Conservation (phyloP, 2,329 filamentous ascomycete species). For the Arthroderma uncinatum region DNA sequence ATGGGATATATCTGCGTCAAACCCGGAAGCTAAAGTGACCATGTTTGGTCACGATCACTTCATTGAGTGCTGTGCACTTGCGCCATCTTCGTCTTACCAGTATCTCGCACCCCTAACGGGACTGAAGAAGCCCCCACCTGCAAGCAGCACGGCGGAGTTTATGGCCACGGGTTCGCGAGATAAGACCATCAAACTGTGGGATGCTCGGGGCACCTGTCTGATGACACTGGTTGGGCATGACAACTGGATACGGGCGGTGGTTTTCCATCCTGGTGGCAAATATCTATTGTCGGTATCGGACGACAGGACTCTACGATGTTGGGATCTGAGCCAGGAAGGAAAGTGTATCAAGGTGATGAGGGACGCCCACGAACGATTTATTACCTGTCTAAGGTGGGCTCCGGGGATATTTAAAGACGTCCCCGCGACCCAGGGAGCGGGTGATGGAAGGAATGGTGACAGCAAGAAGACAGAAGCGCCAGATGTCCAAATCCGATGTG, state of each 20-base stretch:
- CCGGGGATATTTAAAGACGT: conserved; percentile 53
- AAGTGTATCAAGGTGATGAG: conserved; percentile 74
- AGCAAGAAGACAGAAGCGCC: neutral
- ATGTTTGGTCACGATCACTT: conserved; percentile 79
- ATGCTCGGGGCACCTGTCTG: conserved; percentile 69
- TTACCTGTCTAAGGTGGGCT: conserved; percentile 80
- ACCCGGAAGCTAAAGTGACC: conserved; percentile 58
- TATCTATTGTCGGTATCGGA: conserved; percentile 78
- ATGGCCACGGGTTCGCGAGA: conserved; percentile 81
- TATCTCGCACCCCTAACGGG: conserved; percentile 68
- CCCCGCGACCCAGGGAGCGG: conserved; percentile 14
- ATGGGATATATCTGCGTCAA: conserved; percentile 62
- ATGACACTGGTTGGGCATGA: conserved; percentile 81
- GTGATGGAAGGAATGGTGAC: conserved; percentile 13
- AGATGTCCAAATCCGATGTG: conserved; percentile 56
- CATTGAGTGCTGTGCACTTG: conserved; percentile 76
- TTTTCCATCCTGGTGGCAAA: conserved; percentile 86
- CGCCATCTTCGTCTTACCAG: conserved; percentile 66
- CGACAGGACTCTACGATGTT: conserved; percentile 86
- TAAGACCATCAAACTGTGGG: conserved; percentile 85
- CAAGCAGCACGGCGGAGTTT: conserved; percentile 69
- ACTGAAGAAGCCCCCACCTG: conserved; percentile 66
- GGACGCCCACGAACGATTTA: conserved; percentile 71
- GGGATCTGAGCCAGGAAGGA: conserved; percentile 83
- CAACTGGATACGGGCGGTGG: conserved; percentile 79